Evolutionary conservation across 441 rosid species (phyloP), one percentile per base, ranked within the genome.

Genomic region (Geranium incanum): DNA sequence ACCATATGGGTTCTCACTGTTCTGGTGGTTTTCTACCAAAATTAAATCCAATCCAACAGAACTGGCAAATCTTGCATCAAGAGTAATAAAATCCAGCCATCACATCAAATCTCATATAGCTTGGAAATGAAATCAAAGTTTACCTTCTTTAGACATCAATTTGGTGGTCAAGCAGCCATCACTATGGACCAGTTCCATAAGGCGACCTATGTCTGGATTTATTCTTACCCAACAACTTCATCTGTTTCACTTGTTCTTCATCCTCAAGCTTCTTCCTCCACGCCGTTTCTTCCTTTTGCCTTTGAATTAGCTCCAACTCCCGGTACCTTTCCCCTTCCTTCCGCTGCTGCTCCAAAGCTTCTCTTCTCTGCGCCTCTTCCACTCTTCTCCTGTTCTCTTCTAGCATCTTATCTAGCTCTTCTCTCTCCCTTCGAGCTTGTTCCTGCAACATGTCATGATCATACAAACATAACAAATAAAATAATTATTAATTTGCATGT

Each of bases 201-300:
- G 98, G 89, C 71, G 90, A 79, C 82, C 92, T 95, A 0, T 97
- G 97, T 23, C 97, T 83, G 50, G 94, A 79, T 74, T 92, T 95
- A 85, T 95, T 92, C 87, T 95, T 95, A 38, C 98, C 97, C 83
- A 89, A 76, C 73, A 92, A 80, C 78, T 89, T 92, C 88, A 92
- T 85, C 87, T 89, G 98, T 62, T 95, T 89, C 12, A 60, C 55
- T 6, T 97, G 92, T 66, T 92, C 98, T 80, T 90, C 96, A 62
- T 92, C 99, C 87, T 95, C 95, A 78, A 89, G 87, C 8, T 86
- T 92, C 77, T 90, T 91, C 87, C 86, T 92, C 83, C 89, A 82
- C 86, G 84, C 77, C 0, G 89, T 93, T 75, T 88, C 99, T 81
- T 88, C 99, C 68, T 84, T 95, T 70, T 82, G 90, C 68, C 93